Conservation (phyloP, 768 basidiomycete genomes). For the Brasilioporus rufonigricans region DNA sequence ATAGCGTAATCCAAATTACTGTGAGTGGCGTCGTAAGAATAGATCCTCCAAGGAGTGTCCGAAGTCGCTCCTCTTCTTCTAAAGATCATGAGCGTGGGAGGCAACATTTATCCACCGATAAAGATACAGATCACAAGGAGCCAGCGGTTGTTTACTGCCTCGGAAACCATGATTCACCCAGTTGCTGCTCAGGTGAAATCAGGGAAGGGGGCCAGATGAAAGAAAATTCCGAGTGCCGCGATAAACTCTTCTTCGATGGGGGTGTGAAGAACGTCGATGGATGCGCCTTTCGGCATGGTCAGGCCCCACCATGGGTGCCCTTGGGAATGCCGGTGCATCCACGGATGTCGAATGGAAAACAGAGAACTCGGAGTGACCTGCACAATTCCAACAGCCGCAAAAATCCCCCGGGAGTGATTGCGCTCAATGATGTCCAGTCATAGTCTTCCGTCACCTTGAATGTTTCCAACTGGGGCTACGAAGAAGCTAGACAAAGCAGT, state of each 20-base stretch:
- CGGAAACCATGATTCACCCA: neutral
- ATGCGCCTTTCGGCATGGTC: neutral
- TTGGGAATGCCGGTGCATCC: neutral
- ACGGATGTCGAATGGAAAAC: neutral
- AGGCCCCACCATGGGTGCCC: neutral
- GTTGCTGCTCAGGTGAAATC: neutral
- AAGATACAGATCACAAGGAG: neutral
- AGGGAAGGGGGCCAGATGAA: neutral
- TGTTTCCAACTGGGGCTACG: neutral
- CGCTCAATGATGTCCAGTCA: neutral
- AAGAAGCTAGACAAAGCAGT: neutral
- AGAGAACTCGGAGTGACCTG: neutral
- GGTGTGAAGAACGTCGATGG: neutral
- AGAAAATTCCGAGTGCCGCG: neutral
- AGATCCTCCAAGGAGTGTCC: too few relatives aligned
- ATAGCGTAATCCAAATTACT: too few relatives aligned
- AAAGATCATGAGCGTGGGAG: neutral
- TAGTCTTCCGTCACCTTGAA: neutral
- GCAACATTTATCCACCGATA: neutral
- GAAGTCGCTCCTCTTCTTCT: neutral
- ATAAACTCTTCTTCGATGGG: neutral
- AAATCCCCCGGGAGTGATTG: neutral
- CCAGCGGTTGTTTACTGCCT: neutral
- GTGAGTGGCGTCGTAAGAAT: too few relatives aligned
- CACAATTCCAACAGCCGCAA: neutral